phyloP scores from a whole-genome alignment of 176 grass and related monocot species.

The Eremochloa ophiuroides region DNA sequence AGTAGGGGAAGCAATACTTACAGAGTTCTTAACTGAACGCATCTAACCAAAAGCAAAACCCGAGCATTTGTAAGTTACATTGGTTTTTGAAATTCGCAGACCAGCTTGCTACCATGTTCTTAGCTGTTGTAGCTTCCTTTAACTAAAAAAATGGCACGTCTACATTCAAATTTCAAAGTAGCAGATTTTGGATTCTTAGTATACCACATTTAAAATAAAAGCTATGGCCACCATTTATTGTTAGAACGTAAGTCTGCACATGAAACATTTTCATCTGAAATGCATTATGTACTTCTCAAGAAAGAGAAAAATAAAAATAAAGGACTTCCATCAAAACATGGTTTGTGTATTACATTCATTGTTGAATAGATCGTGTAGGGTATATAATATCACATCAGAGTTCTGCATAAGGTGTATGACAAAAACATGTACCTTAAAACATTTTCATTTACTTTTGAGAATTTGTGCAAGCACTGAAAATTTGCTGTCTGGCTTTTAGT shows the following conservation, averaged over 20 bases:
- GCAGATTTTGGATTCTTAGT: neutral
- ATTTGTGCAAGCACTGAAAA: constrained; percentile 19
- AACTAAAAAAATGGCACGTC: neutral
- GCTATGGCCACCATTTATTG: neutral
- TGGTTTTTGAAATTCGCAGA: too few relatives aligned
- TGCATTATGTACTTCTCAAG: neutral
- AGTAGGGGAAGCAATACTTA: too few relatives aligned
- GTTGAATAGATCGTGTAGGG: neutral
- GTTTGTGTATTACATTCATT: neutral
- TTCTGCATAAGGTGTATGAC: neutral
- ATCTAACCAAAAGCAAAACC: too few relatives aligned
- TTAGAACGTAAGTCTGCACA: neutral
- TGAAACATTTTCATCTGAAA: neutral
- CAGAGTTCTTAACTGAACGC: too few relatives aligned
- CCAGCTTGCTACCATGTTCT: too few relatives aligned
- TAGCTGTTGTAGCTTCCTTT: neutral
- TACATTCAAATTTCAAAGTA: neutral
- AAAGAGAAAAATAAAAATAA: neutral
- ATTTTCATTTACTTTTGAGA: neutral
- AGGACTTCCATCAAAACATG: neutral
- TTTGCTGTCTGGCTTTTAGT: constrained; percentile 20
- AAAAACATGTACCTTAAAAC: neutral
- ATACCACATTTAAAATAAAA: neutral
- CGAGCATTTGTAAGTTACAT: too few relatives aligned
- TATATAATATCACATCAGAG: neutral